Evolutionary conservation across 176 grass and related monocot species (phyloP).

Genomic region (Avena insularis): DNA sequence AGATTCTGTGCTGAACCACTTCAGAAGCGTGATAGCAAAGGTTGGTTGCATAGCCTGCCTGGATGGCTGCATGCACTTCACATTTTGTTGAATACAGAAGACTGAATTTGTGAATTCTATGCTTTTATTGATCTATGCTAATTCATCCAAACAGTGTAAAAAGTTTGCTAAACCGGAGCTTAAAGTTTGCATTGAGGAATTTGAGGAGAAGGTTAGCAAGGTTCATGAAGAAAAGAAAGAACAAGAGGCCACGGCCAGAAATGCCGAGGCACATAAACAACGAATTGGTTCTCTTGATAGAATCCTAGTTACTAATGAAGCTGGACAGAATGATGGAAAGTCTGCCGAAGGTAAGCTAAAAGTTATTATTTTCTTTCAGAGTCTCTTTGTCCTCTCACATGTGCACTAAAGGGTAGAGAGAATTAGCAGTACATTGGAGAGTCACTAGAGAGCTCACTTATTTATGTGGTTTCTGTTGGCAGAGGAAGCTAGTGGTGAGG

Average conservation of each 20-base stretch:
- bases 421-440: neutral
- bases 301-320: conserved; percentile 50
- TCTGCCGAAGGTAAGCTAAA: conserved; percentile 54
- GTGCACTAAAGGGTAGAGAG: neutral
- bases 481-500: conserved; percentile 58
- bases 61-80: conserved; percentile 7
- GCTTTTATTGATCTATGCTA: conserved; percentile 24
- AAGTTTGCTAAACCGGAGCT: conserved; percentile 91
- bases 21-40: conserved; percentile 81
- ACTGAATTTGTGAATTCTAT: conserved; percentile 14
- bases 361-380: conserved; percentile 15
- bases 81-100: conserved; percentile 21
- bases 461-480: conserved; percentile 18
- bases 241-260: conserved; percentile 75
- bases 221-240: conserved; percentile 89
- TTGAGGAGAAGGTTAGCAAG: conserved; percentile 92
- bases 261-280: conserved; percentile 79
- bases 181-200: conserved; percentile 93
- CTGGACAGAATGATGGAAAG: conserved; percentile 29
- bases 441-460: conserved; percentile 12
- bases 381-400: neutral
- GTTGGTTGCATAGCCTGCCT: conserved; percentile 50
- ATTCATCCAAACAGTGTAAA: conserved; percentile 76
- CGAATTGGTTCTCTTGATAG: conserved; percentile 66
- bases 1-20: conserved; percentile 91